Evolutionary conservation across 495 filamentous ascomycete genomes (phyloP).

Genomic region (Parmelia sp.): DNA sequence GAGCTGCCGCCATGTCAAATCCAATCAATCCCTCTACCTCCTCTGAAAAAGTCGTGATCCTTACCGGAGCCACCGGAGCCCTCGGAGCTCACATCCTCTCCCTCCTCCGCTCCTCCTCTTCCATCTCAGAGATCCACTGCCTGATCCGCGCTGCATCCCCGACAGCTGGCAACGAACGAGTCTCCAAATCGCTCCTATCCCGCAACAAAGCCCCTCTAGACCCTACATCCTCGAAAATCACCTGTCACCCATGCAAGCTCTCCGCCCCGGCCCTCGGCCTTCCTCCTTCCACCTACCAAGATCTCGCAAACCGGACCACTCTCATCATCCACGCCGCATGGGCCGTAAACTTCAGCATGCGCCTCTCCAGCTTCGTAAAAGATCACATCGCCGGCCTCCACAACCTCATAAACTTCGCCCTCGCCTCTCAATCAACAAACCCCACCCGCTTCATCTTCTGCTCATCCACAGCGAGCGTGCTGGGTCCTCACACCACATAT

Average conservation of each 20-base stretch:
- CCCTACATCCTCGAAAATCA: slow-evolving; percentile 27
- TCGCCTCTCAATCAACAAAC: slow-evolving; percentile 29
- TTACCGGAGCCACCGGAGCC: slow-evolving; percentile 59
- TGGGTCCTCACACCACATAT: slow-evolving; percentile 25
- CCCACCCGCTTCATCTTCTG: slow-evolving; percentile 49
- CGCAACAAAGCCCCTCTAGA: slow-evolving; percentile 26
- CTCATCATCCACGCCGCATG: slow-evolving; percentile 60
- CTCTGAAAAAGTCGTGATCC: slow-evolving; percentile 25
- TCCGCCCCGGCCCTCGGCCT: slow-evolving; percentile 43
- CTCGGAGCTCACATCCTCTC: slow-evolving; percentile 53
- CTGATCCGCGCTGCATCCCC: slow-evolving; percentile 47
- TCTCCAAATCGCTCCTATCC: slow-evolving; percentile 42
- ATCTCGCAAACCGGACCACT: slow-evolving; percentile 39
- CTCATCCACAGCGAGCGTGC: slow-evolving; percentile 48
- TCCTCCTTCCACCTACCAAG: slow-evolving; percentile 29
- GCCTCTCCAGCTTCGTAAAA: slow-evolving; percentile 50
- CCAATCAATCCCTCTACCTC: neutral
- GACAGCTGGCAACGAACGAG: slow-evolving; percentile 41
- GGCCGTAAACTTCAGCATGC: slow-evolving; percentile 65
- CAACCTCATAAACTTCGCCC: slow-evolving; percentile 51
- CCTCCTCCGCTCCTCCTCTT: slow-evolving; percentile 31
- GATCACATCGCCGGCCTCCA: slow-evolving; percentile 50
- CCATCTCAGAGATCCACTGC: slow-evolving; percentile 45
- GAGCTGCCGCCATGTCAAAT: neutral
- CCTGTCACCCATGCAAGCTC: slow-evolving; percentile 28